Evolutionary conservation across 176 grass and related monocot species (phyloP), one percentile per base, ranked within the genome.

Genomic region (Lolium perenne): DNA sequence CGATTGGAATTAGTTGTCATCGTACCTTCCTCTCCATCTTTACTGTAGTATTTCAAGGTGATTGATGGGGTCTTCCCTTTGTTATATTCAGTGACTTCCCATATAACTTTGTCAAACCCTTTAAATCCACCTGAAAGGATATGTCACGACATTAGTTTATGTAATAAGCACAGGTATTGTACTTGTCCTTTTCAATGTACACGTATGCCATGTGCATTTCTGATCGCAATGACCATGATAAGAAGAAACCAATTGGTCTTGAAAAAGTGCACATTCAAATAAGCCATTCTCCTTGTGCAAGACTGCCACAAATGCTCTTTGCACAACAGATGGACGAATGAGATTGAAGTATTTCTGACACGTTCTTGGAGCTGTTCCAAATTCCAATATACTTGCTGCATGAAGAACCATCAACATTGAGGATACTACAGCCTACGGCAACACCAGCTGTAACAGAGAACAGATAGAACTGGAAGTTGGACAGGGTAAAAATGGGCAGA

Each of bases 21-120:
- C 0, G 74, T 88, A 95, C 93, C 97, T 94, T 98, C 92, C 55
- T 98, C 97, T 79, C 92, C 97, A 85, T 98, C 92, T 86, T 90
- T 94, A 76, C 90, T 96, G 22, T 92, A 65, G 76, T 98, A 96
- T 20, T 90, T 92, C 45, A 98, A 95, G 65, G 92, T 91, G 59
- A 98, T 92, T 88, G 97, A 91, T 68, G 94, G 90, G 22, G 32
- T 94, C 41, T 85, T 74, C 40, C 89, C 88, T 61, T 94, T 89
- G 38, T 65, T 92, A 77, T 91, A 92, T 68, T 92, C 90, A 8
- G 64, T 10, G 20, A 91, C 92, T 84, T 92, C 86, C 94, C 97
- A 96, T 62, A 94, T 64, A 18, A 94, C 68, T 89, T 96, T 95
- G 62, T 98, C 92, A 87, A 94, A 98, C 13, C 97, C 97, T 87